Conservation (phyloP, 1,139 yeast genomes). For the Pichia sp. region DNA sequence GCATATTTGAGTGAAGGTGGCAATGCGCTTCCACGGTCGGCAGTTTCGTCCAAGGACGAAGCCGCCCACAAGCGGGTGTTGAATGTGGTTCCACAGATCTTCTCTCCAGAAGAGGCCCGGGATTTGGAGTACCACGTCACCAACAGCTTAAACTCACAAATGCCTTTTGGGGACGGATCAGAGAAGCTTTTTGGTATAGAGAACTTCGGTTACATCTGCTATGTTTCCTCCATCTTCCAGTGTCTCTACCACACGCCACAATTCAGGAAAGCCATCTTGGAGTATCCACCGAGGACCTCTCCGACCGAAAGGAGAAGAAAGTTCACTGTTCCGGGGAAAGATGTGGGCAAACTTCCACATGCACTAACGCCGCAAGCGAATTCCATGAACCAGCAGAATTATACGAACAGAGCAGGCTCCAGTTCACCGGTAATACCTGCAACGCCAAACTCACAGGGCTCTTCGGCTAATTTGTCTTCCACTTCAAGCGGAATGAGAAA, state of each 20-base stretch:
- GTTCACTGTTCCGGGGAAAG: constrained; percentile 34
- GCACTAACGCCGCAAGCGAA: constrained; percentile 7
- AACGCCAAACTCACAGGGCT: constrained; percentile 1
- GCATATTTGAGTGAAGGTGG: background rate
- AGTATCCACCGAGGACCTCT: constrained; percentile 38
- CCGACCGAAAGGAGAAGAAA: constrained; percentile 34
- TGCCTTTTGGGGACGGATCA: constrained; percentile 60
- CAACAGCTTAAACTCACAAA: constrained; percentile 16
- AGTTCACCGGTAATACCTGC: constrained; percentile 15
- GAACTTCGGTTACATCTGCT: constrained; percentile 92
- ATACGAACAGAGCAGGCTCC: background rate
- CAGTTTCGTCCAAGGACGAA: background rate
- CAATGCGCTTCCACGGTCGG: background rate
- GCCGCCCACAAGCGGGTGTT: background rate
- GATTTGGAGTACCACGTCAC: background rate
- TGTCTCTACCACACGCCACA: constrained; percentile 72
- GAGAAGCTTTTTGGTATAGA: constrained; percentile 87
- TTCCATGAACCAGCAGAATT: background rate
- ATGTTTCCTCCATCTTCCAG: constrained; percentile 88
- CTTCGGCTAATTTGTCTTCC: background rate
- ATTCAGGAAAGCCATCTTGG: constrained; percentile 58
- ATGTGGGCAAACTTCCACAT: constrained; percentile 41
- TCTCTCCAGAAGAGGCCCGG: constrained; percentile 1
- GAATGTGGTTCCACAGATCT: background rate
- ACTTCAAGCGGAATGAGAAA: constrained; percentile 4